Evolutionary conservation across 202 grass and related monocot species (phyloP).

Genomic region (Elaeis oleifera): DNA sequence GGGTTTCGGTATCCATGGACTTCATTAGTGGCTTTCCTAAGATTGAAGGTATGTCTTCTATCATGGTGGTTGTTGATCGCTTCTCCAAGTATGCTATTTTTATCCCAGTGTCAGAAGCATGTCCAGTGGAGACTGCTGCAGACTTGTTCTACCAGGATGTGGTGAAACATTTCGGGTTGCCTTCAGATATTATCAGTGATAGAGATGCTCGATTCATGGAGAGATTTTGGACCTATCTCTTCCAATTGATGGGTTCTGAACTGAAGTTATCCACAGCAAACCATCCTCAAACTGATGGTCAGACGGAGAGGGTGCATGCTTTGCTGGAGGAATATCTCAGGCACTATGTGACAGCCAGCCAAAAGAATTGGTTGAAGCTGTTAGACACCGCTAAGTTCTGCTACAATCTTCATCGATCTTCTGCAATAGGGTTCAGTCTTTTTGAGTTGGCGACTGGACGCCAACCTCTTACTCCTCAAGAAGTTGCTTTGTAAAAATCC

Average conservation of each 20-base stretch:
- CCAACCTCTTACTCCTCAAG: too few species aligned
- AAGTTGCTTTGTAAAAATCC: too few species aligned
- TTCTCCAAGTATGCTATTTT: neutral
- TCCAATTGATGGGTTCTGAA: neutral
- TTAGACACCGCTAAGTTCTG: neutral
- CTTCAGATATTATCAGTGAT: neutral
- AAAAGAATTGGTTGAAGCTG: neutral
- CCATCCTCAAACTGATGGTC: too few species aligned
- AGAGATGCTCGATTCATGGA: neutral
- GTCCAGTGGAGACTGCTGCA: neutral
- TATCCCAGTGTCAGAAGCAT: neutral
- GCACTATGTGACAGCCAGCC: too few species aligned
- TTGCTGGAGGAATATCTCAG: too few species aligned
- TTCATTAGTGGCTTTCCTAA: neutral
- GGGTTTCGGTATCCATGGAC: neutral
- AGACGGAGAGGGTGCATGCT: neutral
- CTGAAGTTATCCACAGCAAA: too few species aligned
- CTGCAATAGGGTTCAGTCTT: too few species aligned
- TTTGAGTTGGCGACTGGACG: too few species aligned
- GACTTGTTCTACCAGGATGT: neutral
- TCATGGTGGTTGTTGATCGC: neutral
- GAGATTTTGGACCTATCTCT: neutral
- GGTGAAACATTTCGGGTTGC: neutral
- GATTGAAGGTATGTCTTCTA: neutral
- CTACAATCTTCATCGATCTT: too few species aligned